A percentile compares a stretch with the other conserved stretches of the same genome.
phyloP scores from a whole-genome alignment of 2,329 filamentous ascomycete genomes.

The Xylariomycetidae sp. region DNA sequence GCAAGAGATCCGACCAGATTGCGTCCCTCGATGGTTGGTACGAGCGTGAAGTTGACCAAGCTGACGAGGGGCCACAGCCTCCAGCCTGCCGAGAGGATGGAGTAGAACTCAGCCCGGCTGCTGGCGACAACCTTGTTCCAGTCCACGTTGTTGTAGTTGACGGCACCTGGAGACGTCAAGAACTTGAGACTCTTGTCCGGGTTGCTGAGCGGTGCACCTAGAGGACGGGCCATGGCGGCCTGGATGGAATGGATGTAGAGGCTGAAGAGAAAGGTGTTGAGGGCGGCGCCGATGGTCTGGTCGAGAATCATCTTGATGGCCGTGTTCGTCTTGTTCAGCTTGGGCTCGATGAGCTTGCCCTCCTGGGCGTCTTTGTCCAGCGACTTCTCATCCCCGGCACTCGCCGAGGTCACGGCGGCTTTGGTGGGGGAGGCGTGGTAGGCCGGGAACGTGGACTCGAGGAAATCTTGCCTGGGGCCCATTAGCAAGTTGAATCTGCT shows the following conservation, averaged over 20 bases:
- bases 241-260: conserved; percentile 52
- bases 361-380: conserved; percentile 30
- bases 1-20: conserved; percentile 68
- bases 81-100: conserved; percentile 64
- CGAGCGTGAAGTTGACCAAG: conserved; percentile 61
- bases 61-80: conserved; percentile 70
- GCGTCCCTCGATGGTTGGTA: conserved; percentile 66
- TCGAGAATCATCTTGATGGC: conserved; percentile 63
- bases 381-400: conserved; percentile 36
- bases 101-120: conserved; percentile 54
- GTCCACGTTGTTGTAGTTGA: conserved; percentile 43
- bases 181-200: conserved; percentile 27
- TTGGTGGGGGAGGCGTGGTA: conserved; percentile 41
- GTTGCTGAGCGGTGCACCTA: conserved; percentile 27
- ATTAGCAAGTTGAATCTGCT: not conserved
- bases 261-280: conserved; percentile 57
- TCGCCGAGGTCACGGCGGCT: conserved; percentile 35
- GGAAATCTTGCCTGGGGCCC: conserved; percentile 60
- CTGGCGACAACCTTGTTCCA: conserved; percentile 38
- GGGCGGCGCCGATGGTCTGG: conserved; percentile 59
- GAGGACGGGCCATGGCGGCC: conserved; percentile 37
- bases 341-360: conserved; percentile 40
- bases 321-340: conserved; percentile 60
- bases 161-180: conserved; percentile 26
- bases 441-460: conserved; percentile 72